Base-by-base conservation (phyloP, 2,329 filamentous ascomycete genomes). In the Corinectria fuckeliana region DNA sequence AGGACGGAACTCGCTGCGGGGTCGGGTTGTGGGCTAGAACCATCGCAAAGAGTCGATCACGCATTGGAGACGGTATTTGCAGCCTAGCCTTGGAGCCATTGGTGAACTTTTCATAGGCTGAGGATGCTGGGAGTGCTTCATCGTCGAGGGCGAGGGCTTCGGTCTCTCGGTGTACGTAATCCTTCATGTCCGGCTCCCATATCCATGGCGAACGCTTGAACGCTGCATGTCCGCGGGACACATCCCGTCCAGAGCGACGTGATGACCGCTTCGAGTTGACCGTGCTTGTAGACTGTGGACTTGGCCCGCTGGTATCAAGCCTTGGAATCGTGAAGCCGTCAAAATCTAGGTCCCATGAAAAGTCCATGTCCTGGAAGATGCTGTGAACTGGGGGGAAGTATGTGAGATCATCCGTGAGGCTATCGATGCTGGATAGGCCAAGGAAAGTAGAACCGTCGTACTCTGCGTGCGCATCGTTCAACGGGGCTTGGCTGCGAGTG, bases 21-120 rank as follows among this genome's bases (percentile, higher is more conserved):
- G 52, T 67, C 10, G 64, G 61, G 18, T 64, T 67, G 34, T 66
- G 58, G 4, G 67, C 55, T 8, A 69, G 56, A 16, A 70, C 65
- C 66, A 67, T 66, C 2, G 67, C 65, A 42, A 69, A 70, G 34
- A 69, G 44, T 42, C 64, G 65, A 50, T 69, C 67, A 18, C 67
- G 67, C 25, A 49, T 56, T 38, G 57, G 51, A 11, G 66, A 56
- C 16, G 57, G 53, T 23, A 68, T 58, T 13, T 56, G 42, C 26
- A 30, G 11, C 32, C 42, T 39, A 30, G 47, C 45, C 23, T 53
- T 61, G 18, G 36, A 42, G 36, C 26, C 45, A n/a, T 23, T 48
- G 9, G 53, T 42, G 16, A 52, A 58, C 20, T 57, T 51, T 10
- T 42, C 21, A 14, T 49, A 41, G 4, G 42, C 36, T 4, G 58